phyloP scores from a whole-genome alignment of 139 green algal genomes.

The Mesotaenium endlicherianum region DNA sequence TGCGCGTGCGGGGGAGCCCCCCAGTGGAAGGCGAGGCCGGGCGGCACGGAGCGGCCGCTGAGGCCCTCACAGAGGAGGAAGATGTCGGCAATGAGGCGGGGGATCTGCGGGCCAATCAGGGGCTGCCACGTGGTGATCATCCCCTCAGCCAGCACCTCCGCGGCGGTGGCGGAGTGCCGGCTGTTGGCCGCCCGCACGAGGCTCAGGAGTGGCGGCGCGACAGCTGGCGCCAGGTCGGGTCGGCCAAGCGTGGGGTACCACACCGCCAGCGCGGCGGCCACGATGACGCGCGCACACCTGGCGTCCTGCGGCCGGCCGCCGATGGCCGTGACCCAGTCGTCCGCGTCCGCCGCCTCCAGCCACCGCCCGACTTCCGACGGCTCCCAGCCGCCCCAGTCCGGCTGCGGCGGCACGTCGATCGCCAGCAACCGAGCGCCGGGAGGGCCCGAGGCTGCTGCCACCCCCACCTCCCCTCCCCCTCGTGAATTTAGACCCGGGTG shows the following conservation, averaged over 20 bases:
- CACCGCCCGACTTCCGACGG: conserved; percentile 24
- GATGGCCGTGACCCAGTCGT: not conserved
- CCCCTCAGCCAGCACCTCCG: conserved; percentile 44
- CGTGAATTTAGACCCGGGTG: too few relatives aligned
- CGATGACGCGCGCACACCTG: not conserved
- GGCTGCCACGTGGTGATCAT: conserved; percentile 48
- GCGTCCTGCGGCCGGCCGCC: conserved; percentile 1
- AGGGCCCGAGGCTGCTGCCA: not conserved
- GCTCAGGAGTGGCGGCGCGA: conserved; percentile 12
- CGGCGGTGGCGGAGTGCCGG: conserved; percentile 26
- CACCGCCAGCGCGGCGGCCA: conserved; percentile 26
- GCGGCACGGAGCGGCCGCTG: too few relatives aligned
- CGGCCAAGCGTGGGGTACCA: conserved; percentile 35
- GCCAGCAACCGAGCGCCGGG: too few relatives aligned
- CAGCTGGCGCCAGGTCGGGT: conserved; percentile 16
- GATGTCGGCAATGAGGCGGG: conserved; percentile 30
- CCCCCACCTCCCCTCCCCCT: not conserved
- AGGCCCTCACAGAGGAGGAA: conserved; percentile 30
- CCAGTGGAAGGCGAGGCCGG: too few relatives aligned
- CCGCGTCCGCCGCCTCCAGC: conserved; percentile 10
- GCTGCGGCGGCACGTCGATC: not conserved
- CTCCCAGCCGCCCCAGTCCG: conserved; percentile 30
- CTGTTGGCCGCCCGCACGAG: conserved; percentile 30
- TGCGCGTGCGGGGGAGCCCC: too few relatives aligned
- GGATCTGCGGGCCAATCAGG: conserved; percentile 28